Evolutionary conservation across 768 basidiomycete species (phyloP).

Genomic region (Rhizopogon roseolus): DNA sequence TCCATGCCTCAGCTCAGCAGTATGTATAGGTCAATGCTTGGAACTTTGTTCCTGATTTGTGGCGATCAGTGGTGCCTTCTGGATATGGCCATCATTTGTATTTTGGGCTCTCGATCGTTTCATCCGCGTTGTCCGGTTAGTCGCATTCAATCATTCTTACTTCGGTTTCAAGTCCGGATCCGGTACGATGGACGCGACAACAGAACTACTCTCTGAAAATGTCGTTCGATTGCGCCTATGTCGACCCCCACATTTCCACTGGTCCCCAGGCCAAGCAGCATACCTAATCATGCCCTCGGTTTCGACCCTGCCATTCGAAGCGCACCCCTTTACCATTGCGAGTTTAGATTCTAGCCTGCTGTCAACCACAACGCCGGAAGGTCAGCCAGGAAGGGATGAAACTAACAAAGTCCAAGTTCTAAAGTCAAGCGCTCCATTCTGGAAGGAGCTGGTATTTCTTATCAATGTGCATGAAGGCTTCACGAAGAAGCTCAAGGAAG

Average conservation of each 20-base stretch:
- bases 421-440: constrained; percentile 3
- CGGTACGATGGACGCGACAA: constrained; percentile 29
- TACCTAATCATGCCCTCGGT: constrained; percentile 47
- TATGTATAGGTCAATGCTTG: constrained; percentile 3
- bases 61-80: constrained; percentile 12
- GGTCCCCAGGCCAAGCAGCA: constrained; percentile 51
- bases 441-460: constrained; percentile 50
- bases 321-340: constrained; percentile 62
- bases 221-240: constrained; percentile 43
- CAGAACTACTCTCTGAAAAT: constrained; percentile 39
- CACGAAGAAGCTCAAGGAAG: constrained; percentile 42
- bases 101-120: constrained; percentile 43
- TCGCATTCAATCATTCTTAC: constrained; percentile 39
- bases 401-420: not conserved
- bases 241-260: constrained; percentile 43
- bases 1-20: constrained; percentile 27
- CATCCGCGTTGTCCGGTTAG: constrained; percentile 41
- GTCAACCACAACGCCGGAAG: not conserved
- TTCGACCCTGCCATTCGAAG: constrained; percentile 41
- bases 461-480: constrained; percentile 57
- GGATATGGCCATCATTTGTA: constrained; percentile 27
- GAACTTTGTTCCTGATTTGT: not conserved
- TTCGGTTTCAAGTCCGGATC: constrained; percentile 24
- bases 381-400: no score
- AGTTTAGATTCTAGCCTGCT: constrained; percentile 28